A percentile compares a stretch with the other conserved stretches of the same genome.
Conservation (phyloP, 495 filamentous ascomycete genomes). For the Glonium stellatum region DNA sequence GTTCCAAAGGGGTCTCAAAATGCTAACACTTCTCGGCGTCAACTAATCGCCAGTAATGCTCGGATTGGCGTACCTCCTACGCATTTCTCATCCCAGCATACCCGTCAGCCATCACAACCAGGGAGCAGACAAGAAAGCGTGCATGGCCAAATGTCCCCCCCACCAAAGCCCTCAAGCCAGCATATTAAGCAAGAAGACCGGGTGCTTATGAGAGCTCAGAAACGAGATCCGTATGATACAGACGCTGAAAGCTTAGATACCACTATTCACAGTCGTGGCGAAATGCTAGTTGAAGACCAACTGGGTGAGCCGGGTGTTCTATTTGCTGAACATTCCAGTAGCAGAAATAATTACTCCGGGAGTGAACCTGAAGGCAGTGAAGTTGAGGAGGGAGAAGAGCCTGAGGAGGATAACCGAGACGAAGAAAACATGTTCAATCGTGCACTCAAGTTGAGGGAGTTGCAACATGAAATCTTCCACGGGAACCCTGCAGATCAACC, state of each 20-base stretch:
- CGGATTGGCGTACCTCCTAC: neutral
- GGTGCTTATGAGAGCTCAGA: neutral
- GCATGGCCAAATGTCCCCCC: neutral
- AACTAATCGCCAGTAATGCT: neutral
- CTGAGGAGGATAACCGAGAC: conserved; percentile 9
- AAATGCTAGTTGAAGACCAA: conserved; percentile 11
- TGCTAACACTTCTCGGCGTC: neutral
- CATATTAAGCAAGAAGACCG: no score
- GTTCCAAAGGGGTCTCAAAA: neutral
- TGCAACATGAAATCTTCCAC: neutral
- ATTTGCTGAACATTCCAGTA: neutral
- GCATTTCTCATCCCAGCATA: neutral
- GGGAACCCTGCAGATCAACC: neutral
- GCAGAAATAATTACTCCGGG: neutral
- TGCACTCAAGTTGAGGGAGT: conserved; percentile 4
- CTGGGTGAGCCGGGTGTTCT: neutral
- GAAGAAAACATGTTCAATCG: neutral
- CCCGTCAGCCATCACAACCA: neutral
- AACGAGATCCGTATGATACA: conserved; percentile 24
- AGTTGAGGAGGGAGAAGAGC: conserved; percentile 2
- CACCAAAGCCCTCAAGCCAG: no score
- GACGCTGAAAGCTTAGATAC: conserved; percentile 30
- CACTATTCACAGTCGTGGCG: conserved; percentile 11
- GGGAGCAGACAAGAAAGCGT: neutral
- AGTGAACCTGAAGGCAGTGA: conserved; percentile 8